A percentile compares a stretch with the other conserved stretches of the same genome.
Evolutionary conservation across 2,329 filamentous ascomycete genomes (phyloP).

Genomic region (Bipolaris gigantea): DNA sequence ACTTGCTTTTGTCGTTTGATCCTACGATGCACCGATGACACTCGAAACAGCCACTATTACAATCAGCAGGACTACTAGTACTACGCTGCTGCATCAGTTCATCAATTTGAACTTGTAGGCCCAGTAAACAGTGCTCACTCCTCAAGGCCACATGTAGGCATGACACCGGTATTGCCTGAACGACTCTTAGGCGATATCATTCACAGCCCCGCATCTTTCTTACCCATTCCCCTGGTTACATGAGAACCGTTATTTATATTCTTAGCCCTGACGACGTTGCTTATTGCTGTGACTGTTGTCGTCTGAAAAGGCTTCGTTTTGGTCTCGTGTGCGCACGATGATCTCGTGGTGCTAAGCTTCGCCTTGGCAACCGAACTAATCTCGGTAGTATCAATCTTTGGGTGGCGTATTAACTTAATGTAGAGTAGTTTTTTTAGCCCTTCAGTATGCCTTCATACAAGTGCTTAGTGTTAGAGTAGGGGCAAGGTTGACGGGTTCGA

Average conservation of each 20-base stretch:
- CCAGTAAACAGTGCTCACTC: not conserved
- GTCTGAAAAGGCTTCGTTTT: not conserved
- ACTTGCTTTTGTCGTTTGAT: not conserved
- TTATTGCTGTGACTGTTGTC: not conserved
- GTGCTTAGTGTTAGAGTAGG: not conserved
- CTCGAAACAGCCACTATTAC: not conserved
- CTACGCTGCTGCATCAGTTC: not conserved
- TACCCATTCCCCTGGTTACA: not conserved
- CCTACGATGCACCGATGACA: not conserved
- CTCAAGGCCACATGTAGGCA: not conserved
- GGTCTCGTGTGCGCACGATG: slow-evolving; percentile 5
- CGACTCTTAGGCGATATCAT: not conserved
- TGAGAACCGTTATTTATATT: not conserved
- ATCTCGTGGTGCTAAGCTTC: slow-evolving; percentile 6
- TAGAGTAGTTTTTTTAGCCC: not conserved
- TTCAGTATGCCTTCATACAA: not conserved
- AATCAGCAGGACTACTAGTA: not conserved
- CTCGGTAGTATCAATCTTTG: not conserved
- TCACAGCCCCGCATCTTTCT: not conserved
- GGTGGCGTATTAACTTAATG: not conserved
- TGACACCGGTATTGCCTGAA: not conserved
- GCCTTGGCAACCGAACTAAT: not conserved
- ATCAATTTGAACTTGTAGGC: not conserved
- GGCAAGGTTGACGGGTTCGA: not conserved
- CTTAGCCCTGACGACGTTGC: not conserved